Evolutionary conservation across 1,284 basidiomycete species (phyloP), one percentile per base, ranked within the genome.

Genomic region (Puccinia sorghi): DNA sequence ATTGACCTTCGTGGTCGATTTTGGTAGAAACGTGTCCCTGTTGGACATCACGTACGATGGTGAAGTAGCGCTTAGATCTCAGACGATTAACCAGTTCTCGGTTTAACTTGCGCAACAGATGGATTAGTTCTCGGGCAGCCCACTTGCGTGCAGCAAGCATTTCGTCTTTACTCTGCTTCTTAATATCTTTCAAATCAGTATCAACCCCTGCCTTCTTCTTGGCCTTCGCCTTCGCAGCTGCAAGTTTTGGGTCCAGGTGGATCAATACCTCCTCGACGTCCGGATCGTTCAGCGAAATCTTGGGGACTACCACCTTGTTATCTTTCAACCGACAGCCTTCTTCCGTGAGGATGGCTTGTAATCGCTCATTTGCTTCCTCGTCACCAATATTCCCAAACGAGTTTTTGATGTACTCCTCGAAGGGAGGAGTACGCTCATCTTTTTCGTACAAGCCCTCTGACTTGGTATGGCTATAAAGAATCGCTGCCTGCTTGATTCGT

Each of bases 31-130:
- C 43, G 56, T 72, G 6, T 71, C 78, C 64, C 82, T 89, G 90
- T 84, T 96, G 93, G 54, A 94, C 87, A 82, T 94, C 92, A 69
- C 94, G 91, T 43, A 96, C 92, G 69, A 92, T 91, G 6, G 89
- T 92, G 86, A 96, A 96, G 86, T 93, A 96, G 54, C 93, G 91
- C 41, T 93, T 87, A 0, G 93, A 95, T 43, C 93, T 90, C 56
- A 93, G 89, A 69, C 93, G 91, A 43, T 92, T 93, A 32, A 93
- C 90, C 61, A 95, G 89, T 84, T 96, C 94, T 84, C 93, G 94
- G 41, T 89, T 90, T 66, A 96, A 86, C 69, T 90, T 89, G 67
- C 93, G 90, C 67, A 96, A 90, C 69, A 91, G 89, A 84, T 95
- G 93, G 1, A 92, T 92, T 82, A 92, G 89, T 85, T 95, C 93